A percentile compares a stretch with the other conserved stretches of the same genome.
Evolutionary conservation across 2,329 filamentous ascomycete species (phyloP).

Genomic region (Microcyclosporella mali): DNA sequence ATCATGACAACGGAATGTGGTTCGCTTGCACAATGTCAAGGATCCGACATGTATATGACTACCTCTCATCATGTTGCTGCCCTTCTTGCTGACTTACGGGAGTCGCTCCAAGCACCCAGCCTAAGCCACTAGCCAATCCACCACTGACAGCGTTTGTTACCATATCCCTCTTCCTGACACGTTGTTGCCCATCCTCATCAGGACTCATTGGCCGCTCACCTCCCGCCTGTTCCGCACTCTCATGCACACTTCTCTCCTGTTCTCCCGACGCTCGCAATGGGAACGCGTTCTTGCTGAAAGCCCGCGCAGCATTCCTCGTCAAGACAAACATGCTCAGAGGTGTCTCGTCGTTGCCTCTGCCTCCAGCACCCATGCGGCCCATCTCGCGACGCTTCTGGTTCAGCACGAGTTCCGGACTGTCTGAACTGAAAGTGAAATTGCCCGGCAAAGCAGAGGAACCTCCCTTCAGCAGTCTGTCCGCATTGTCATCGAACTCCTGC

Average conservation of each 20-base stretch:
- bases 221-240: slow-evolving; percentile 20
- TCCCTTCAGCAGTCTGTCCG: slow-evolving; percentile 43
- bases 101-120: slow-evolving; percentile 56
- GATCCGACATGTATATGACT: too few relatives aligned
- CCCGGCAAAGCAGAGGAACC: slow-evolving; percentile 35
- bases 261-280: slow-evolving; percentile 30
- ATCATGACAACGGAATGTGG: too few relatives aligned
- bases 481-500: slow-evolving; percentile 62
- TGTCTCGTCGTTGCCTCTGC: slow-evolving; percentile 39
- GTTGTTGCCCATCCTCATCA: slow-evolving; percentile 31
- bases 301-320: slow-evolving; percentile 44
- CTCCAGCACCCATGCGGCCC: slow-evolving; percentile 22
- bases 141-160: slow-evolving; percentile 60
- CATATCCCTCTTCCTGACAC: slow-evolving; percentile 65
- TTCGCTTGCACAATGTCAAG: too few relatives aligned
- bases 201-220: slow-evolving; percentile 17
- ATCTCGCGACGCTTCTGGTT: slow-evolving; percentile 40
- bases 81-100: slow-evolving; percentile 18
- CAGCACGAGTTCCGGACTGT: slow-evolving; percentile 30
- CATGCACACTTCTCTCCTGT: slow-evolving; percentile 13
- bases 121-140: slow-evolving; percentile 56
- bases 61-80: slow-evolving; percentile 5
- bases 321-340: slow-evolving; percentile 51
- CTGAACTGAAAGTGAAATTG: slow-evolving; percentile 36
- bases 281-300: slow-evolving; percentile 41